phyloP scores from a whole-genome alignment of 1,139 yeast genomes.

The Yamadazyma jaroonii region DNA sequence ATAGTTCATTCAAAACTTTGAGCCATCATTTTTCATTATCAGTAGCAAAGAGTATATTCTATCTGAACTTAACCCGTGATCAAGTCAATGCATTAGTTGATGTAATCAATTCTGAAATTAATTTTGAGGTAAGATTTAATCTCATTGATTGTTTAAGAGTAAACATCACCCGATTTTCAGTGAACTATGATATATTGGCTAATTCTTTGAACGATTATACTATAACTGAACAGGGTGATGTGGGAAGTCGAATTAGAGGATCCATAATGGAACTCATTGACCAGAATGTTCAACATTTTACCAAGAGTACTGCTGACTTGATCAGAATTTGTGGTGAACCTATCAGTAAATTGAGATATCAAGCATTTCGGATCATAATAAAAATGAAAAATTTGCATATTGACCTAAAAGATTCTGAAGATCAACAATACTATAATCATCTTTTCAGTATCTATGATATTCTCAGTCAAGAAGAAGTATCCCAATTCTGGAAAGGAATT shows the following conservation, averaged over 20 bases:
- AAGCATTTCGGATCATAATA: constrained; percentile 23
- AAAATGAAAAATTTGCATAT: constrained; percentile 3
- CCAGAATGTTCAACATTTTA: constrained; percentile 12
- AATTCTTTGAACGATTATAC: constrained; percentile 60
- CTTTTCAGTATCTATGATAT: constrained; percentile 20
- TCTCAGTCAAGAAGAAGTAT: constrained; percentile 8
- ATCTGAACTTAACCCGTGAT: constrained; percentile 8
- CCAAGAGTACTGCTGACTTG: constrained; percentile 17
- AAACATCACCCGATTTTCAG: constrained; percentile 1
- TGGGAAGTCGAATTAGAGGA: constrained; percentile 68
- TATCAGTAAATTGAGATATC: constrained; percentile 28
- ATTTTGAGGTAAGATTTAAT: constrained; percentile 26
- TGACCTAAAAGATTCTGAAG: neutral
- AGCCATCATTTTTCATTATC: constrained; percentile 30
- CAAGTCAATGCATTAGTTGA: constrained; percentile 15
- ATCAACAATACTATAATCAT: constrained; percentile 22
- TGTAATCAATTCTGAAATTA: constrained; percentile 17
- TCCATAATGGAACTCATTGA: constrained; percentile 44
- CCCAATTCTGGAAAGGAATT: constrained; percentile 56
- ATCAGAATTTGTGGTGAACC: constrained; percentile 50
- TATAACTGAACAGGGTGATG: constrained; percentile 69
- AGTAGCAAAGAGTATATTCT: constrained; percentile 25
- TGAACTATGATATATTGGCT: constrained; percentile 13
- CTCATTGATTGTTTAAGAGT: constrained; percentile 19
- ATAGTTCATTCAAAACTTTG: constrained; percentile 16